Percentiles rank a stretch among this genome's conserved stretches.
Evolutionary conservation across 495 filamentous ascomycete species (phyloP).

Genomic region (Hapsidospora chrysogenum): DNA sequence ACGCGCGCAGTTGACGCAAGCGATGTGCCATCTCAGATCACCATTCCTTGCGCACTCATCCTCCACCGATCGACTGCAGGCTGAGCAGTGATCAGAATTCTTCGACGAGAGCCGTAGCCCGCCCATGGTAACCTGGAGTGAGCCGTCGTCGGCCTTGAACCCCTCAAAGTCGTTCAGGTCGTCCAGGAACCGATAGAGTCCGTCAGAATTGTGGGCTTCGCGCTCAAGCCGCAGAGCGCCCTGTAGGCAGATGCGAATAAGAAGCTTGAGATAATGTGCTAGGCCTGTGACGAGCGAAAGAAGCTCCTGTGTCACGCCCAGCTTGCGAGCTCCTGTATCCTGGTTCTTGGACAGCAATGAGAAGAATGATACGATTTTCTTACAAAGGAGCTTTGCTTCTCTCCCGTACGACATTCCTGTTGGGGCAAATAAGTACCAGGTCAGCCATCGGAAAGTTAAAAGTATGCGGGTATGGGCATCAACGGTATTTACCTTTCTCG

Average conservation of each 20-base stretch:
- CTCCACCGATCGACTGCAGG: constrained; percentile 77
- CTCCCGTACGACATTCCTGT: constrained; percentile 76
- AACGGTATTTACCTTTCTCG: constrained; percentile 67
- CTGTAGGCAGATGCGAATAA: constrained; percentile 93
- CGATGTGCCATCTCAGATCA: constrained; percentile 67
- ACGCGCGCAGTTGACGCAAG: constrained; percentile 58
- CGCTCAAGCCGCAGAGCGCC: constrained; percentile 83
- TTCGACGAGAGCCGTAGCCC: constrained; percentile 58
- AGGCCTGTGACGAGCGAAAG: constrained; percentile 89
- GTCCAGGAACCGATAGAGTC: constrained; percentile 63
- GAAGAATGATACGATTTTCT: constrained; percentile 99
- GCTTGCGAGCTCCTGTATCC: constrained; percentile 68
- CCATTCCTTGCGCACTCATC: constrained; percentile 68
- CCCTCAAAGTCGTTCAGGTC: constrained; percentile 61
- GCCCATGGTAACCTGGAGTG: constrained; percentile 56
- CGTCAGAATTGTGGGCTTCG: constrained; percentile 55
- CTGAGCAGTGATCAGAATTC: constrained; percentile 63
- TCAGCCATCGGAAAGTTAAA: no score
- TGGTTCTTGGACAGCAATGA: constrained; percentile 83
- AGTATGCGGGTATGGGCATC: constrained; percentile 7
- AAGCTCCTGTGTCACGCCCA: constrained; percentile 94
- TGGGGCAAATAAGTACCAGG: constrained; percentile 3
- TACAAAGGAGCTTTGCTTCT: constrained; percentile 94
- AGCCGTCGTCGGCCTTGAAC: constrained; percentile 48
- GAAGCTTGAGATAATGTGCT: constrained; percentile 93